Base-by-base conservation (phyloP, 495 filamentous ascomycete species). In the Penicillium pulvis region DNA sequence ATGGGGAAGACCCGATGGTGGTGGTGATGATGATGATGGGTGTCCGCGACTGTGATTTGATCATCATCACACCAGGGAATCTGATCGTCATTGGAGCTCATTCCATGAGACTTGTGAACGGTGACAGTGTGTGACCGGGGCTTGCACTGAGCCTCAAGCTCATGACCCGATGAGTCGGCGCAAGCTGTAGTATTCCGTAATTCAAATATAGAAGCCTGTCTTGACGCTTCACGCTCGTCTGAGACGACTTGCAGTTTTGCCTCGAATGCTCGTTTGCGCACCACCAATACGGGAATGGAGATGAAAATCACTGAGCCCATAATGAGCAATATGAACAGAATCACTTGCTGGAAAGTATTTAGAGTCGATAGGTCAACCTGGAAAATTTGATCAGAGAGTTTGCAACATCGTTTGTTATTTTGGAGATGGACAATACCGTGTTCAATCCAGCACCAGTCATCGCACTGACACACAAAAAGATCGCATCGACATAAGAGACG, bases 381-480 rank as follows among this genome's bases (percentile, higher is more conserved):
- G 8, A 44, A n/a, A 51, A n/a, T 17, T 17, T 9, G n/a, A 8
- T 67, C 33, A 68, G 85, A 90, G 2, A 85, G 64, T 54, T 86
- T 82, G 47, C 86, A 69, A 14, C 33, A 14, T 1, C 4, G 33
- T 12, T 36, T 11, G 1, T 36, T 28, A 6, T 24, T 39, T 31
- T 5, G 4, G 14, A 19, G 35, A 7, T 11, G 44, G 17, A 31
- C 24, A 8, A 68, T 69, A 87, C 81, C 23, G 85, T 90, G 56
- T 90, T 91, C 33, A 92, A 74, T 0, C 89, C 89, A 33, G 92
- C 88, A 51, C 86, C 80, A 16, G 90, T 93, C 84, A 94, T 93
- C 24, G 91, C 90, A 59, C 85, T 89, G 43, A 89, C 84, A 45
- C 84, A 83, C 39, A 95, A 69, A 66, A 93, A 97, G 11, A 96